Base-by-base conservation (phyloP, 495 filamentous ascomycete genomes). In the Tricharina praecox region DNA sequence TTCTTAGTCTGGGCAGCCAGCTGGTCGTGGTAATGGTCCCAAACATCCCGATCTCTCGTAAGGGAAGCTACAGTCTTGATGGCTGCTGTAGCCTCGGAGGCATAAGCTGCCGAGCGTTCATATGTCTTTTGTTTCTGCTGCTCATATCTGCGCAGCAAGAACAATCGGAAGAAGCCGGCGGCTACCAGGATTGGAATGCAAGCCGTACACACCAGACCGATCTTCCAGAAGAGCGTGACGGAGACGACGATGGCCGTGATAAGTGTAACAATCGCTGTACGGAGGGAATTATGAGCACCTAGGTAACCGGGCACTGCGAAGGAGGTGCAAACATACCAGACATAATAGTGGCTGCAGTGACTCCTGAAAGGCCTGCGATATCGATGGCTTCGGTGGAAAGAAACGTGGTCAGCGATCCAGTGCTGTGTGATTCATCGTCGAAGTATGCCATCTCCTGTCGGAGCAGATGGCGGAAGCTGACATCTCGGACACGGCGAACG, bases 341-440 rank as follows among this genome's bases (percentile, higher is more conserved):
- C n/a, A 32, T 40, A 72, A 67, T 58, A 13, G 68, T 65, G 44
- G 75, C 64, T 10, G 67, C 65, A 81, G 56, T 2, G 81, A 53
- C 43, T 80, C 75, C 52, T 81, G 71, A 32, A 13, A 32, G 28
- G 13, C 28, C 28, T 32, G 28, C 28, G 13, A 32, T 32, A 7
- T 32, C 28, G 0, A 84, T 62, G 35, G 76, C 73, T 19, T 67
- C 73, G 0, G 78, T 71, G 5, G 36, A 39, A 15, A 39, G 19
- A 16, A 39, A 15, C 36, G 19, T 39, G 0, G 71, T 72, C 25
- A 85, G 63, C 8, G 79, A 68, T 2, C 79, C 80, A 5, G 71
- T 65, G 0, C 76, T 68, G 50, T 82, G 79, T 40, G 73, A 69
- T 34, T 69, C 64, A 2, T 63, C 57, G 59, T 85, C 79, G 49